These are phyloP conservation scores for Cordyceps cicadae DNA, from an alignment of 2,329 filamentous ascomycete species.

Conservation along the genomic window DNA sequence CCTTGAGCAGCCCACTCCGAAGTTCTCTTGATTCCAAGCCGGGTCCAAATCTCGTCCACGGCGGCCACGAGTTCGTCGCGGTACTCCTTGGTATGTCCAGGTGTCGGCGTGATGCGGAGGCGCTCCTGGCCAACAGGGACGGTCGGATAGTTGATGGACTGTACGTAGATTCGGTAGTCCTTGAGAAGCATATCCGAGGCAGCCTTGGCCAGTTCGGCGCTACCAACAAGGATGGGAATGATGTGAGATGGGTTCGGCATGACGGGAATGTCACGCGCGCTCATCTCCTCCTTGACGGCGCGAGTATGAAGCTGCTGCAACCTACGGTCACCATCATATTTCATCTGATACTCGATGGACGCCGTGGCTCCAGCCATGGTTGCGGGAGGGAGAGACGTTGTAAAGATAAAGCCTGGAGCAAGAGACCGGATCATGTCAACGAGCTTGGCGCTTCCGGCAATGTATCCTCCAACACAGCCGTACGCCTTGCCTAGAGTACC, in stretches of 20 bases:
- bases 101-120: constrained; percentile 90
- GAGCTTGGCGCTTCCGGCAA: constrained; percentile 77
- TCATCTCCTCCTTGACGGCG: constrained; percentile 79
- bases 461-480: constrained; percentile 95
- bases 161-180: constrained; percentile 91
- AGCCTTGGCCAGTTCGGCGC: constrained; percentile 83
- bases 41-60: constrained; percentile 78
- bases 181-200: constrained; percentile 87
- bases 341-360: constrained; percentile 90
- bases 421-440: constrained; percentile 91
- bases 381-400: constrained; percentile 87
- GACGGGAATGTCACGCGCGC: constrained; percentile 78
- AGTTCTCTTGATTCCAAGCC: constrained; percentile 85
- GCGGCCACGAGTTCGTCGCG: constrained; percentile 79
- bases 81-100: constrained; percentile 77
- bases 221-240: constrained; percentile 85
- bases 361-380: constrained; percentile 91
- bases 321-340: constrained; percentile 74
- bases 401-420: constrained; percentile 97
- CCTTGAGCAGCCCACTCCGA: constrained; percentile 86
- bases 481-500: constrained; percentile 97
- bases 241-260: constrained; percentile 98
- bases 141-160: constrained; percentile 98
- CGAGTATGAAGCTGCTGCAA: constrained; percentile 95
- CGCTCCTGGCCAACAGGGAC: constrained; percentile 97